Evolutionary conservation across 345 rosid genomes (phyloP).

Genomic region (Arabidopsis arenosa): DNA sequence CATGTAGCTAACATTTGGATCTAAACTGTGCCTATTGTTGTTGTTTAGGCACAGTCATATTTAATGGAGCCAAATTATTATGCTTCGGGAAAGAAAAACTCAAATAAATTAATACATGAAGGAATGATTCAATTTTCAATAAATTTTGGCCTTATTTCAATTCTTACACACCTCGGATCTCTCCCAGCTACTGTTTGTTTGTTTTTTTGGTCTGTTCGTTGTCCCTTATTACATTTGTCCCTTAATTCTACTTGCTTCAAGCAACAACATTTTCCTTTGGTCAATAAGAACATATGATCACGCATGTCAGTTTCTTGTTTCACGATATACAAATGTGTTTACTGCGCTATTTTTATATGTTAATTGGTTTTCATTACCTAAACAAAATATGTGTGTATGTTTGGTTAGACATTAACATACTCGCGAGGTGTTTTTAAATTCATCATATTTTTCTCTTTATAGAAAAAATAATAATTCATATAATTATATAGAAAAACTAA

Average conservation of each 20-base stretch:
- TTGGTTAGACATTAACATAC: background rate
- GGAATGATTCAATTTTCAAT: conserved; percentile 15
- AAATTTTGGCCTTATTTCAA: background rate
- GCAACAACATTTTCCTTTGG: conserved; percentile 19
- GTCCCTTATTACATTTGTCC: background rate
- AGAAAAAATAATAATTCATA: too few relatives aligned
- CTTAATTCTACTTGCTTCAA: conserved; percentile 17
- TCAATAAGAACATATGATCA: conserved; percentile 15
- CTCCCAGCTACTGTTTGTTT: conserved; percentile 30
- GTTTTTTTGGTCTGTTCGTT: conserved; percentile 26
- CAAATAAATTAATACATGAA: background rate
- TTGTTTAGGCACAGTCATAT: conserved; percentile 35
- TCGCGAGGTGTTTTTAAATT: background rate
- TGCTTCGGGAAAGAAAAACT: conserved; percentile 37
- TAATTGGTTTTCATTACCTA: background rate
- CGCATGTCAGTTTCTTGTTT: conserved; percentile 26
- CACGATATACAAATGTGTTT: background rate
- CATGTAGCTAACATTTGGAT: conserved; percentile 35
- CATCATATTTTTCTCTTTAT: too few relatives aligned
- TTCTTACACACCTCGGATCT: conserved; percentile 42
- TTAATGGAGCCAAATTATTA: conserved; percentile 33
- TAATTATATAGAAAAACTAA: too few relatives aligned
- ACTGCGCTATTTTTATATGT: background rate
- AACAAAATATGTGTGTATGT: background rate
- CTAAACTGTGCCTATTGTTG: conserved; percentile 7